Percentiles rank a stretch among this genome's conserved stretches.
phyloP scores from a whole-genome alignment of 108 stramenopile genomes.

The Cylindrotheca fusiformis region DNA sequence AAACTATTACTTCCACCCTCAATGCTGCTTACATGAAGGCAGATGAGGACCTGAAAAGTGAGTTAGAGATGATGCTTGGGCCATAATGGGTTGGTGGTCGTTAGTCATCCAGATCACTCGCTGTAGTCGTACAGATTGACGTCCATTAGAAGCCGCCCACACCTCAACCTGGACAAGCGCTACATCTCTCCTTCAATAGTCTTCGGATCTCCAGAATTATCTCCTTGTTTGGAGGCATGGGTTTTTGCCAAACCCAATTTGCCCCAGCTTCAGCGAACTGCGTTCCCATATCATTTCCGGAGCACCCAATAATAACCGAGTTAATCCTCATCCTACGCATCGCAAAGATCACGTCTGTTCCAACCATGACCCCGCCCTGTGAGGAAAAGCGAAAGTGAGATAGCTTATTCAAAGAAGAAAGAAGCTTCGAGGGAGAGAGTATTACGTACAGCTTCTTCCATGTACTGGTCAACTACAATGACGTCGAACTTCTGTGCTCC shows the following conservation, averaged over 20 bases:
- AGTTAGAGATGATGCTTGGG: background rate
- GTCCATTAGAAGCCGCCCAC: no score
- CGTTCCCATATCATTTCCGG: constrained; percentile 63
- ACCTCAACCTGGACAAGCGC: no score
- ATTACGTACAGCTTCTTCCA: constrained; percentile 50
- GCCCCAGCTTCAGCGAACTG: constrained; percentile 60
- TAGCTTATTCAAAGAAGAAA: background rate
- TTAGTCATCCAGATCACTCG: no score
- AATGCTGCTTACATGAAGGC: constrained; percentile 4
- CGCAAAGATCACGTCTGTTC: constrained; percentile 64
- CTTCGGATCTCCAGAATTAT: constrained; percentile 49
- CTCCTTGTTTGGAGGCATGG: constrained; percentile 49
- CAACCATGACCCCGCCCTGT: constrained; percentile 64
- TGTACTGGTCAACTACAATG: constrained; percentile 71
- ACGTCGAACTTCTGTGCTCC: constrained; percentile 50
- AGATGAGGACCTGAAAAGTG: background rate
- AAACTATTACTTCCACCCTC: background rate
- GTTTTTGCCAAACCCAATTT: constrained; percentile 64
- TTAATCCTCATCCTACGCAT: constrained; percentile 60
- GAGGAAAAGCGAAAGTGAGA: background rate
- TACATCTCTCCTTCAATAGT: constrained; percentile 7
- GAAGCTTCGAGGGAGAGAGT: background rate
- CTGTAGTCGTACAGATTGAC: no score
- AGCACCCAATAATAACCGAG: constrained; percentile 64
- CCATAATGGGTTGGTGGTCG: no score